Percentiles rank a stretch among this genome's conserved stretches.
Conservation (phyloP, 1,284 basidiomycete genomes). For the Marasmius fiardii region DNA sequence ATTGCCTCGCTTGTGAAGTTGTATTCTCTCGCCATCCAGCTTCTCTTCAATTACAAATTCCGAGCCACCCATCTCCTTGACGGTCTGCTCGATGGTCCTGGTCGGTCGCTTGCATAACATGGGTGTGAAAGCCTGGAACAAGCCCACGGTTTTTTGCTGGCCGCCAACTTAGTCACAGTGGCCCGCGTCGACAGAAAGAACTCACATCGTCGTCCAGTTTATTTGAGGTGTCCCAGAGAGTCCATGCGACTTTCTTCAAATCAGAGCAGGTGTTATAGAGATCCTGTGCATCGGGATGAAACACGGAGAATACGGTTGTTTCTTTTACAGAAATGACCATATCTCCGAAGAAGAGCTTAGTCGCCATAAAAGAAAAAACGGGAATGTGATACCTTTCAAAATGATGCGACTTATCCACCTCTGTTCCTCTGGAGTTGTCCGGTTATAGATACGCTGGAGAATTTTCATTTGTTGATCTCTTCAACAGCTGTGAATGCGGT, state of each 20-base stretch:
- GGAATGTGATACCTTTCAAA: slow-evolving; percentile 66
- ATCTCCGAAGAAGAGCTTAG: slow-evolving; percentile 37
- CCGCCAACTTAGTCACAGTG: not conserved
- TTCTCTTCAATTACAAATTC: slow-evolving; percentile 93
- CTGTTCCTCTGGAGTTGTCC: slow-evolving; percentile 79
- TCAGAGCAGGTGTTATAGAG: slow-evolving; percentile 95
- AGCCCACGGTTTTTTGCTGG: slow-evolving; percentile 77
- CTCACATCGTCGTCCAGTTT: slow-evolving; percentile 61
- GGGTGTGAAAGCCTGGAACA: slow-evolving; percentile 85
- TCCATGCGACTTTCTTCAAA: slow-evolving; percentile 86
- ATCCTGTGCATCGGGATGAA: slow-evolving; percentile 89
- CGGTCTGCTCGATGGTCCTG: slow-evolving; percentile 73
- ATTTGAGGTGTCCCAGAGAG: slow-evolving; percentile 63
- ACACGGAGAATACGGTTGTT: slow-evolving; percentile 81
- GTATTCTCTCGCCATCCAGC: slow-evolving; percentile 92
- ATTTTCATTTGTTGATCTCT: slow-evolving; percentile 77
- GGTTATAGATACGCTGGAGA: slow-evolving; percentile 73
- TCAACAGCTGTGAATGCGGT: not conserved
- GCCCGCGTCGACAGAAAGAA: not conserved
- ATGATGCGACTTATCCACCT: slow-evolving; percentile 92
- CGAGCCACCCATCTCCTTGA: slow-evolving; percentile 74
- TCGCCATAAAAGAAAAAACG: slow-evolving; percentile 2
- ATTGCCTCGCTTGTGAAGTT: slow-evolving; percentile 86
- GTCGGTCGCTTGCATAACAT: slow-evolving; percentile 91
- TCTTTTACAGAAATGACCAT: slow-evolving; percentile 83